Evolutionary conservation across 2,329 filamentous ascomycete genomes (phyloP), one percentile per base, ranked within the genome.

Genomic region (Thielaviopsis ethacetica): DNA sequence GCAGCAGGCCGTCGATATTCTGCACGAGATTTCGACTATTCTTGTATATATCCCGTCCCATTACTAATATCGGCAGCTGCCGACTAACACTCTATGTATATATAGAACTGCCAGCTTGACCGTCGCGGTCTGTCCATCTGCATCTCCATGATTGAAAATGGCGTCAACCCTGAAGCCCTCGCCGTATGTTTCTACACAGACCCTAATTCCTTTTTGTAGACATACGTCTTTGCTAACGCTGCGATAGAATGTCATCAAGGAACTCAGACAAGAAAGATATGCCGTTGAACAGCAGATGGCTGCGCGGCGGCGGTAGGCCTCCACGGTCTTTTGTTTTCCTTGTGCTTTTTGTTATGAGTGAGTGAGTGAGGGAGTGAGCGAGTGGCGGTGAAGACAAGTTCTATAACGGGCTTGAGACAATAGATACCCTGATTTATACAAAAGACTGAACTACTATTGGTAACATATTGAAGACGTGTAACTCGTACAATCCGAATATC

Each of bases 71-170:
- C 47, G 15, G 26, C 26, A 58, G 19, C 21, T 41, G 9, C 12
- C 12, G 15, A 44, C 38, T n/a, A 44, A n/a, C 38, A 17, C 17
- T 15, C n/a, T n/a, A n/a, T n/a, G n/a, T n/a, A n/a, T n/a, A 6
- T 17, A 54, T 63, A 97, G 91, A 96, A 97, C 73, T 95, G 91
- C 62, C 82, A 95, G 63, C 83, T 98, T 53, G 91, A 96, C 71
- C 84, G 91, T 34, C 85, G 90, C 58, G 90, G 91, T 21, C 77
- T 98, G 19, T 95, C 91, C 2, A 88, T 96, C 63, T 98, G 93
- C 71, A 91, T 97, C 62, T 95, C 90, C 58, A 80, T 98, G 71
- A 94, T 98, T 65, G 93, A 98, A 72, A 95, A 95, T 68, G 93
- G 93, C 15, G 89, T 97, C 30, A 95, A 95, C 68, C 93, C 93